These are phyloP conservation scores for Fusarium dlaminii DNA, from an alignment of 2,329 filamentous ascomycete genomes.

Conservation along the genomic window DNA sequence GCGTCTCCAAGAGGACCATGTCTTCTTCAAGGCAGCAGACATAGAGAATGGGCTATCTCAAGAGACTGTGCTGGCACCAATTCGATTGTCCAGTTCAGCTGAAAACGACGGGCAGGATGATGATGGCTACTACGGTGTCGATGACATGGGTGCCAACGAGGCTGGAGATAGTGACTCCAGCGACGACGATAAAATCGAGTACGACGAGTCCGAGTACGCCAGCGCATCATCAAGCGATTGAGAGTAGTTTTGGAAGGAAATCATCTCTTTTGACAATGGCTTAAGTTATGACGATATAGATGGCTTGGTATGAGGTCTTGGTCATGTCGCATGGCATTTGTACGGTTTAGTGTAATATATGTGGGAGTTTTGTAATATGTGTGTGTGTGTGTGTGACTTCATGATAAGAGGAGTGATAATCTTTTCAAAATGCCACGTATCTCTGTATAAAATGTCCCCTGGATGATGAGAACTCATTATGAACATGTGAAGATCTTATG, in stretches of 20 bases:
- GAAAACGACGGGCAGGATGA: conserved; percentile 12
- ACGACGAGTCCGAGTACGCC: conserved; percentile 40
- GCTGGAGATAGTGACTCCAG: conserved; percentile 27
- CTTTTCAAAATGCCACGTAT: background rate
- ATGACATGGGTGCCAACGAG: conserved; percentile 42
- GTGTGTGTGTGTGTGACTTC: background rate
- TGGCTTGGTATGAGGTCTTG: background rate
- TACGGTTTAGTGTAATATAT: background rate
- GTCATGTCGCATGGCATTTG: background rate
- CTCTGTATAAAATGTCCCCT: background rate
- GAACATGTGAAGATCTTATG: background rate
- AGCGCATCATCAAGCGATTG: conserved; percentile 5
- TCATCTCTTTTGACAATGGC: background rate
- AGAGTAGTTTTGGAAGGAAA: background rate
- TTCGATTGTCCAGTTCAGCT: background rate
- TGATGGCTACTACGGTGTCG: conserved; percentile 36
- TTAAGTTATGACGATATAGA: background rate
- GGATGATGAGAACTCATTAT: background rate
- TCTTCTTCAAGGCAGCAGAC: conserved; percentile 57
- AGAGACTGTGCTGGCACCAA: conserved; percentile 3
- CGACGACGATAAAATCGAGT: conserved; percentile 38
- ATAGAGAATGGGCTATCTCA: background rate
- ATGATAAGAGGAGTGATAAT: background rate
- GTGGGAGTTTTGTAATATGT: background rate
- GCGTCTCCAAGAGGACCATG: conserved; percentile 55